Evolutionary conservation across 176 grass and related monocot species (phyloP).

Genomic region (Ananas comosus): DNA sequence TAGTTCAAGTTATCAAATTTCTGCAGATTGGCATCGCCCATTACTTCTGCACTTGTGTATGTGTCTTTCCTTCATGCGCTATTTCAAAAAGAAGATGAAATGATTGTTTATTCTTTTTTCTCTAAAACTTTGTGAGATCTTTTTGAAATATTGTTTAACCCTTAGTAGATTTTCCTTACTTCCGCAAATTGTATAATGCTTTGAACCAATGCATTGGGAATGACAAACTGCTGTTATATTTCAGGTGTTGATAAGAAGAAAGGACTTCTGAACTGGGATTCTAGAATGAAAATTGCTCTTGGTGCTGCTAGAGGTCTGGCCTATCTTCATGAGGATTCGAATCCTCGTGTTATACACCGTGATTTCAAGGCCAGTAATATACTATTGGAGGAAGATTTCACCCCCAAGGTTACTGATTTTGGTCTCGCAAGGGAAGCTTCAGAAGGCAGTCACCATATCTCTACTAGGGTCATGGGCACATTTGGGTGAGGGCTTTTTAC

Average conservation of each 20-base stretch:
- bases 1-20: too few species aligned
- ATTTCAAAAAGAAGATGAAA: too few species aligned
- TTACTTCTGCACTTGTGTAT: too few species aligned
- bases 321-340: conserved; percentile 27
- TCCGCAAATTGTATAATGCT: too few species aligned
- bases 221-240: not conserved
- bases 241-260: conserved; percentile 18
- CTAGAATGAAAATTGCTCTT: conserved; percentile 28
- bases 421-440: conserved; percentile 26
- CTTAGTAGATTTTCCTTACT: too few species aligned
- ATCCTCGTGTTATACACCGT: conserved; percentile 28
- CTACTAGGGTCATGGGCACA: conserved; percentile 29
- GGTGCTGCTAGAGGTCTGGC: conserved; percentile 23
- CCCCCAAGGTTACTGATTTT: conserved; percentile 30
- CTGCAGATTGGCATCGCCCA: too few species aligned
- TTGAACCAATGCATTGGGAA: too few species aligned
- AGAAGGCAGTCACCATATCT: conserved; percentile 23
- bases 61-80: too few species aligned
- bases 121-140: too few species aligned
- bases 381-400: conserved; percentile 26
- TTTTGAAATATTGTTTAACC: too few species aligned
- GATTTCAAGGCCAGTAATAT: conserved; percentile 32
- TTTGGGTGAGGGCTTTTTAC: conserved; percentile 15
- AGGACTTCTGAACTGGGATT: conserved; percentile 20
- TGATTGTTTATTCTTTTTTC: too few species aligned